These are phyloP conservation scores for Cordia subcordata DNA, from an alignment of 257 asterid species.

Conservation along the genomic window DNA sequence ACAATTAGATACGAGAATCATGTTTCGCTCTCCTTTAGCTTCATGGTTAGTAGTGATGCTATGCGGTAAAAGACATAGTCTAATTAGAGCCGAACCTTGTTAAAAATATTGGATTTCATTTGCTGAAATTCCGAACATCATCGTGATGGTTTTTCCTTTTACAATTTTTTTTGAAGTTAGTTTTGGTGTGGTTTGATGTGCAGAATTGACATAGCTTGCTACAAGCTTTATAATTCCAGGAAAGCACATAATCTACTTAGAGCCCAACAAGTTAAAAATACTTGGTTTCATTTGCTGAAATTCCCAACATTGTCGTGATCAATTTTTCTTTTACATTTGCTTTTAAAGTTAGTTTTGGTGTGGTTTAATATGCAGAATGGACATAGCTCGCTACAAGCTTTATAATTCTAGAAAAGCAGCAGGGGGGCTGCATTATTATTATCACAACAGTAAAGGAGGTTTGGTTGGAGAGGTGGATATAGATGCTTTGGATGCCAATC, in stretches of 20 bases:
- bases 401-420: conserved; percentile 43
- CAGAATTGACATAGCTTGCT: conserved; percentile 97
- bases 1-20: too few species aligned
- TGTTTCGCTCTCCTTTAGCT: too few species aligned
- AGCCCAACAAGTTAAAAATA: too few species aligned
- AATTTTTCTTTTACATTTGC: neutral
- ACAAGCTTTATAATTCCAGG: conserved; percentile 57
- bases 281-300: too few species aligned
- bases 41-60: too few species aligned
- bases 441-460: conserved; percentile 26
- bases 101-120: too few species aligned
- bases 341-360: neutral
- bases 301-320: neutral
- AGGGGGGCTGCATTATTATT: conserved; percentile 23
- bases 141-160: neutral
- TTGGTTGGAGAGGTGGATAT: conserved; percentile 61
- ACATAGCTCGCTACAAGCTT: conserved; percentile 90
- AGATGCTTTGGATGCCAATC: conserved; percentile 61
- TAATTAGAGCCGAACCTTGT: too few species aligned
- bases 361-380: conserved; percentile 62
- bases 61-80: too few species aligned
- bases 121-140: neutral
- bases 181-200: conserved; percentile 19
- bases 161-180: neutral
- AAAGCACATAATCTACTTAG: too few species aligned